Evolutionary conservation across 192 early-diverging fungal species (phyloP).

Genomic region (Irineochytrium annulatum): DNA sequence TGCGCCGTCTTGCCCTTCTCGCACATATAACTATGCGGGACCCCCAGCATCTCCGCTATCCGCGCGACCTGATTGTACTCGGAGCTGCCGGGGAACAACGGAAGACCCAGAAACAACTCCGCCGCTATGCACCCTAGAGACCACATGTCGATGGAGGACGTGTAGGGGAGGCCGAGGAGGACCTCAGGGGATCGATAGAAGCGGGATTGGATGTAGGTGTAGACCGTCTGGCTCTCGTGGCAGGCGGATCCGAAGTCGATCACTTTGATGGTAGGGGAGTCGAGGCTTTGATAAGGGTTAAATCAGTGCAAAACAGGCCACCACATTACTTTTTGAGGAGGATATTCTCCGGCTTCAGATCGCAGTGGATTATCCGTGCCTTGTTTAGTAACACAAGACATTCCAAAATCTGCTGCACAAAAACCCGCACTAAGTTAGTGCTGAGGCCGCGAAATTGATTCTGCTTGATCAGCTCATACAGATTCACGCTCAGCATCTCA

Average conservation of each 20-base stretch:
- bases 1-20: conserved; percentile 87
- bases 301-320: background rate
- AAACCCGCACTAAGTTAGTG: conserved; percentile 88
- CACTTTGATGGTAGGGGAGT: conserved; percentile 91
- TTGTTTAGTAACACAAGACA: conserved; percentile 79
- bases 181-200: conserved; percentile 98
- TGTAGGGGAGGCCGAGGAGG: conserved; percentile 88
- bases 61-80: conserved; percentile 94
- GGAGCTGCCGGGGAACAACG: conserved; percentile 91
- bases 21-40: conserved; percentile 87
- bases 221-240: conserved; percentile 89
- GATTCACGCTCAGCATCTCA: conserved; percentile 93
- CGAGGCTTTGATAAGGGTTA: conserved; percentile 53
- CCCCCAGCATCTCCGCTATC: conserved; percentile 91
- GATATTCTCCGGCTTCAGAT: conserved; percentile 97
- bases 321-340: conserved; percentile 73
- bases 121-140: conserved; percentile 96
- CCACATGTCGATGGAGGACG: conserved; percentile 97
- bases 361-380: conserved; percentile 93
- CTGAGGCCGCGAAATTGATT: conserved; percentile 93
- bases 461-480: conserved; percentile 98
- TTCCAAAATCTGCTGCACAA: conserved; percentile 92
- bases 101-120: conserved; percentile 92
- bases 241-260: conserved; percentile 99
- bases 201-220: conserved; percentile 97